Evolutionary conservation across 2,329 filamentous ascomycete genomes (phyloP).

Genomic region (Aquanectria penicillioides): DNA sequence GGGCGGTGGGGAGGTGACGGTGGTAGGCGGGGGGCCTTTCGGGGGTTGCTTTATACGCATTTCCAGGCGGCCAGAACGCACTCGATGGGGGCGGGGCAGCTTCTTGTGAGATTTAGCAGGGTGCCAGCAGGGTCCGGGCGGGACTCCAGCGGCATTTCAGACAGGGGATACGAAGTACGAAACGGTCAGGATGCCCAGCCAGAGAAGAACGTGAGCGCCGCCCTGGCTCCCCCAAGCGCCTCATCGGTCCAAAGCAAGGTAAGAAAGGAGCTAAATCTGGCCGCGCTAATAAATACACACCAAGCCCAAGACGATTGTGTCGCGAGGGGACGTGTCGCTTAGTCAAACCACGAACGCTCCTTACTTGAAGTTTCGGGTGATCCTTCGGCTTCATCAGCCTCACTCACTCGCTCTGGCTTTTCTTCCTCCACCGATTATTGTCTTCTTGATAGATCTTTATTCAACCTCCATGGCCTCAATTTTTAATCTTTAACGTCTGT

Average conservation of each 20-base stretch:
- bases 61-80: no score
- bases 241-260: conserved; percentile 11
- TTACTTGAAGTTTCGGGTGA: no score
- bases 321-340: not conserved
- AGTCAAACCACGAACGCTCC: not conserved
- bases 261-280: conserved; percentile 21
- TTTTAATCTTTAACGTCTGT: not conserved
- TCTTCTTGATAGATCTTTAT: no score
- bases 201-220: no score
- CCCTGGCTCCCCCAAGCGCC: not conserved
- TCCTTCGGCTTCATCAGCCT: not conserved
- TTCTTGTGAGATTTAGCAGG: no score
- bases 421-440: no score
- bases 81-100: no score
- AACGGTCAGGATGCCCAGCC: no score
- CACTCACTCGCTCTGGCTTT: conserved; percentile 25
- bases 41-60: not conserved
- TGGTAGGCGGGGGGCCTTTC: not conserved
- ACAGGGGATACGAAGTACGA: no score
- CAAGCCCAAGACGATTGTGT: not conserved
- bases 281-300: conserved; percentile 19
- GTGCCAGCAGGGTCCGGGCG: no score
- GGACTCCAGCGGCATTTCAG: no score
- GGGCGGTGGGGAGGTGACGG: not conserved
- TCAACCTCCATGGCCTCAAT: not conserved